These are phyloP conservation scores for Termitomyces sp. DNA, from an alignment of 1,284 basidiomycete species.

Conservation along the genomic window DNA sequence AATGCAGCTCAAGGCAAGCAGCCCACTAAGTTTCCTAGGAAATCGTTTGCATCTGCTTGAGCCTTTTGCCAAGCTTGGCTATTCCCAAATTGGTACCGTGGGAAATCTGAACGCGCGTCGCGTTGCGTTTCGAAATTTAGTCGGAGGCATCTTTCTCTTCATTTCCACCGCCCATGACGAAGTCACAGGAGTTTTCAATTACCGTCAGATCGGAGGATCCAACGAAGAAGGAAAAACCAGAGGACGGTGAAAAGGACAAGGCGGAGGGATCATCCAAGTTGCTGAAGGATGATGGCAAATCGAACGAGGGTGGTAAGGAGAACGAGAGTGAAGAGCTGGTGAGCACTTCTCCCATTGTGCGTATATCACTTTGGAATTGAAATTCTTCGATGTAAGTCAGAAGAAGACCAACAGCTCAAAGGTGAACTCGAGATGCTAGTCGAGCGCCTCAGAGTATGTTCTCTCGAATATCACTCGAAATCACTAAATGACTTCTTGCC, in stretches of 20 bases:
- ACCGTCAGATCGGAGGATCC: constrained; percentile 68
- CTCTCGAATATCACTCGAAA: background rate
- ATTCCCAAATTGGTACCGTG: constrained; percentile 6
- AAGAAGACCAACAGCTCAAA: constrained; percentile 94
- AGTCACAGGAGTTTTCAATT: constrained; percentile 51
- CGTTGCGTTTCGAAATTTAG: constrained; percentile 24
- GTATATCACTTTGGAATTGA: background rate
- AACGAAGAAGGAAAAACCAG: constrained; percentile 57
- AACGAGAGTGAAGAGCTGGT: constrained; percentile 83
- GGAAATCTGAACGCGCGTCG: constrained; percentile 36
- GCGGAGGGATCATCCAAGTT: constrained; percentile 45
- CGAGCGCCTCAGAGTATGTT: constrained; percentile 81
- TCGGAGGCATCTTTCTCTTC: constrained; percentile 6
- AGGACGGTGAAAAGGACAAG: constrained; percentile 57
- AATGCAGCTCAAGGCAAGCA: background rate
- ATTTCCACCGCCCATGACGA: constrained; percentile 40
- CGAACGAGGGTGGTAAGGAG: constrained; percentile 32
- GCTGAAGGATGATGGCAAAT: constrained; percentile 50
- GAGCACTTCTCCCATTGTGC: constrained; percentile 23
- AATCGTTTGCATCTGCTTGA: constrained; percentile 6
- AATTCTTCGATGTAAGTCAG: constrained; percentile 54
- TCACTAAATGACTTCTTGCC: background rate
- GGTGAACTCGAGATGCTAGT: constrained; percentile 97
- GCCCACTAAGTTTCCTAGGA: constrained; percentile 3
- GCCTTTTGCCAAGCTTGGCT: background rate